Evolutionary conservation across 352 stramenopile genomes (phyloP).

Genomic region (Saprolegnia diclina): DNA sequence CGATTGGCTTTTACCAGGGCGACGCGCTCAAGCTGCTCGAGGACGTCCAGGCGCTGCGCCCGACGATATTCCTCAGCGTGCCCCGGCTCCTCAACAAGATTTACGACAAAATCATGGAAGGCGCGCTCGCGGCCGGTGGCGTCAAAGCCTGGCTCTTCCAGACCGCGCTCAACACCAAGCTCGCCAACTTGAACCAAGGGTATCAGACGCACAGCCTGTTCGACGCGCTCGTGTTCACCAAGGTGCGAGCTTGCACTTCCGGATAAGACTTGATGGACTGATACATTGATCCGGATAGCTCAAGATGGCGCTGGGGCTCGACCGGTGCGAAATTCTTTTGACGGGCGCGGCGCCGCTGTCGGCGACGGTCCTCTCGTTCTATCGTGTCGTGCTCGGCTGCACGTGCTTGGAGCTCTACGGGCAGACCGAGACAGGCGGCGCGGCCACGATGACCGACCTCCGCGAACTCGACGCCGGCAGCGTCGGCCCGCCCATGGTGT

Average conservation of each 20-base stretch:
- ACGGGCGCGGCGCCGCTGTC: constrained; percentile 42
- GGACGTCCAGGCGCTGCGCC: constrained; percentile 87
- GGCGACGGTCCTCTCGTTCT: constrained; percentile 93
- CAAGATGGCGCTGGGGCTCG: constrained; percentile 69
- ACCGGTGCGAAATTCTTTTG: constrained; percentile 29
- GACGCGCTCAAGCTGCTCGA: constrained; percentile 89
- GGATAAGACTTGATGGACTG: neutral
- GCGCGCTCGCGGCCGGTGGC: constrained; percentile 60
- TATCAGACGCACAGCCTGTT: constrained; percentile 79
- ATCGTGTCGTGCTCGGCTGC: constrained; percentile 88
- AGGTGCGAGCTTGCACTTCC: constrained; percentile 46
- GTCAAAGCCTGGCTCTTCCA: constrained; percentile 88
- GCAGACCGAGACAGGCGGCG: constrained; percentile 78
- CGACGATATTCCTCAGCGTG: constrained; percentile 91
- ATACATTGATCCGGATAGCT: constrained; percentile 35
- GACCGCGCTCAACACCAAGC: constrained; percentile 62
- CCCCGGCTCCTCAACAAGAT: constrained; percentile 95
- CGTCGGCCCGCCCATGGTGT: constrained; percentile 83
- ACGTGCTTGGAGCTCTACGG: constrained; percentile 93
- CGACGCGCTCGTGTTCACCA: constrained; percentile 94
- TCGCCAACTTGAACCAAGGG: constrained; percentile 30
- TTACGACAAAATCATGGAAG: constrained; percentile 89
- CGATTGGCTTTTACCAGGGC: constrained; percentile 91
- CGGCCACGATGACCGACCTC: constrained; percentile 27
- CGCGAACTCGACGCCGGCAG: constrained; percentile 63